These are phyloP conservation scores for Paspalum notatum DNA, from an alignment of 176 grass and related monocot genomes.

Conservation along the genomic window DNA sequence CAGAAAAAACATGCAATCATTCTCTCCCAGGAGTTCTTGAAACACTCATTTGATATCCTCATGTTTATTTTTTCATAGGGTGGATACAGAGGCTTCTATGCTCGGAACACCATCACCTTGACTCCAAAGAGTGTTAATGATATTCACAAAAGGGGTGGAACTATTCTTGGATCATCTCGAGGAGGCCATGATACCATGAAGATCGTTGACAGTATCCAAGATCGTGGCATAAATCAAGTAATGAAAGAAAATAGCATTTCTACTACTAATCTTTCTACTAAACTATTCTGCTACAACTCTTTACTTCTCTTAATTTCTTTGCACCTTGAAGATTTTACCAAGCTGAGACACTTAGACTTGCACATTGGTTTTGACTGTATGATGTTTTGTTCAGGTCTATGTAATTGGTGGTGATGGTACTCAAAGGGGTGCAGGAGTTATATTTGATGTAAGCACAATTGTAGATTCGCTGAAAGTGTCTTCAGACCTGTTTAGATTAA, in stretches of 20 bases:
- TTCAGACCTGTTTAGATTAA: background rate
- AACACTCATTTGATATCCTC: conserved; percentile 8
- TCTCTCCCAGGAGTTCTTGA: background rate
- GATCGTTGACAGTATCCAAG: conserved; percentile 95
- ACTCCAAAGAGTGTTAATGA: conserved; percentile 80
- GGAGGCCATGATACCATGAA: conserved; percentile 92
- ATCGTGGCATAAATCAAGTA: conserved; percentile 97
- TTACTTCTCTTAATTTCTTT: conserved; percentile 9
- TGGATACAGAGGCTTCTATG: conserved; percentile 95
- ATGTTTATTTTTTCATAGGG: conserved; percentile 52
- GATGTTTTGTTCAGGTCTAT: conserved; percentile 63
- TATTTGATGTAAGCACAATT: conserved; percentile 73
- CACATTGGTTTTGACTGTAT: conserved; percentile 21
- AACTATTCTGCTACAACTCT: background rate
- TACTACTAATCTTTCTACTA: background rate
- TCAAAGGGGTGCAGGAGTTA: conserved; percentile 88
- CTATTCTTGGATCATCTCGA: conserved; percentile 85
- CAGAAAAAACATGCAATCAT: background rate
- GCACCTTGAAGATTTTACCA: background rate
- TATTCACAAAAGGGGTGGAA: conserved; percentile 95
- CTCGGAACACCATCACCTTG: conserved; percentile 76
- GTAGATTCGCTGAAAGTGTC: background rate
- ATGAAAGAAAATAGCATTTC: background rate
- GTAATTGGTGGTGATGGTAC: conserved; percentile 96
- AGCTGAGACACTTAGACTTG: conserved; percentile 14